phyloP scores from a whole-genome alignment of 306 rosid genomes.

The Rosa rugosa region DNA sequence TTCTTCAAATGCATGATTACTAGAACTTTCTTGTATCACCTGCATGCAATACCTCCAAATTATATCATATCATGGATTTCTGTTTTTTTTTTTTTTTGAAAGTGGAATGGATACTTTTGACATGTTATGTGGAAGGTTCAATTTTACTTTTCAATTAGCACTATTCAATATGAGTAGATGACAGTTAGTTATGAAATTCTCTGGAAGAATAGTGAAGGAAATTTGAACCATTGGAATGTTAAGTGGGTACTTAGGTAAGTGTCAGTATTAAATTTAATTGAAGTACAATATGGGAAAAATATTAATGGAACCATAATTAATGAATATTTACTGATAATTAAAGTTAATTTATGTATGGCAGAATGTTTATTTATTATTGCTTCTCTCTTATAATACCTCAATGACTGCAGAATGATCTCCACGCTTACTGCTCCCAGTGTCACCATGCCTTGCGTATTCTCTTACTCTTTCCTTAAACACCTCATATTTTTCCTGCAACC shows the following conservation, averaged over 20 bases:
- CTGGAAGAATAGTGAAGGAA: too few species aligned
- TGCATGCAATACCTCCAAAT: neutral
- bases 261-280: too few species aligned
- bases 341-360: neutral
- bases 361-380: neutral
- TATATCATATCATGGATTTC: neutral
- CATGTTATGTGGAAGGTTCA: too few species aligned
- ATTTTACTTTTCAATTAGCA: too few species aligned
- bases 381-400: slow-evolving; percentile 37
- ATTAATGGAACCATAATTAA: too few species aligned
- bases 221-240: too few species aligned
- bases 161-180: too few species aligned
- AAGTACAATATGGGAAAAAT: too few species aligned
- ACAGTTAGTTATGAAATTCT: too few species aligned
- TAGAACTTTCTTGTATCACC: slow-evolving; percentile 20
- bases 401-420: slow-evolving; percentile 47
- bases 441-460: slow-evolving; percentile 17
- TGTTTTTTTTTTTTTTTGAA: neutral
- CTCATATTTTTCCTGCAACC: slow-evolving; percentile 51
- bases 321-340: too few species aligned
- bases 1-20: neutral
- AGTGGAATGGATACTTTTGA: neutral
- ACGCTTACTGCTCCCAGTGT: slow-evolving; percentile 15
- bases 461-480: slow-evolving; percentile 34
- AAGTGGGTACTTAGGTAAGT: too few species aligned